These are phyloP conservation scores for Sextonia rubra DNA, from an alignment of 164 flowering plant species.

Conservation along the genomic window DNA sequence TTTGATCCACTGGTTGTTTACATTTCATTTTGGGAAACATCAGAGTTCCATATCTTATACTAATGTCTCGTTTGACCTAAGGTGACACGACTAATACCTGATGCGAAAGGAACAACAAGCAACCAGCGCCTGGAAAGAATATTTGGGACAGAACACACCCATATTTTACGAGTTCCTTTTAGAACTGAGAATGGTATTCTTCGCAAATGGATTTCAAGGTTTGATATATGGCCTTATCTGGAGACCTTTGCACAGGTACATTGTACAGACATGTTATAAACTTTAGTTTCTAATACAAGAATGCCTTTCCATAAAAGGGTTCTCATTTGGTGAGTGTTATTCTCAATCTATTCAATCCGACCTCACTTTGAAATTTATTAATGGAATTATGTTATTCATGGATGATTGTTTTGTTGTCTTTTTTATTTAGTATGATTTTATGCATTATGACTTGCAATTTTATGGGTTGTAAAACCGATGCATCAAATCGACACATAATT, in stretches of 20 bases:
- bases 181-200: slow-evolving; percentile 83
- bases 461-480: not conserved
- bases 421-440: not conserved
- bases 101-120: slow-evolving; percentile 94
- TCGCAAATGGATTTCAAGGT: slow-evolving; percentile 93
- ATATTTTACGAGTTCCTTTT: slow-evolving; percentile 90
- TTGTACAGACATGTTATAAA: not conserved
- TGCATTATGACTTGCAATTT: not conserved
- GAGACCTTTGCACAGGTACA: slow-evolving; percentile 84
- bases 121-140: slow-evolving; percentile 88
- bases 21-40: not conserved
- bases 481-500: too few species aligned
- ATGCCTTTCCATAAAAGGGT: not conserved
- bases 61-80: slow-evolving; percentile 17
- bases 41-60: slow-evolving; percentile 7
- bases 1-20: not conserved
- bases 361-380: not conserved
- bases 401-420: not conserved
- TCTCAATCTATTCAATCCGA: not conserved
- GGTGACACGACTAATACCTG: slow-evolving; percentile 95
- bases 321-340: not conserved
- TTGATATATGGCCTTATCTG: slow-evolving; percentile 97
- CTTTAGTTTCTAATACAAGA: not conserved
- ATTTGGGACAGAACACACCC: slow-evolving; percentile 73
- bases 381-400: not conserved